Evolutionary conservation across 2,329 filamentous ascomycete species (phyloP).

Genomic region (Colletotrichum gigasporum): DNA sequence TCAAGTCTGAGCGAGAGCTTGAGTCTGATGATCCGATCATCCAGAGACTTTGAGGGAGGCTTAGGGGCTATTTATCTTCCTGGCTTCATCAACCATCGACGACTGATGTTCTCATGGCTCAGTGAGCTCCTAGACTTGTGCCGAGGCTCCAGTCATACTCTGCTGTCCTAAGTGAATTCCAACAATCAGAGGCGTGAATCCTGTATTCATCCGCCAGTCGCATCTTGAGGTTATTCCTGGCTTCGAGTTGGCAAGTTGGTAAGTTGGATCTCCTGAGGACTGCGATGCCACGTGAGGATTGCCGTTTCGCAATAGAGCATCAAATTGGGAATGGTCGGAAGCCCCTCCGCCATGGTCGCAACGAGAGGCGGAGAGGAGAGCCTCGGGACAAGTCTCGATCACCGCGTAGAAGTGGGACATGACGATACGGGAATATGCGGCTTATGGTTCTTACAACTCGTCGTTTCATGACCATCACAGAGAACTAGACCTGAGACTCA

Average conservation of each 20-base stretch:
- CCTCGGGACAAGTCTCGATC: slow-evolving; percentile 17
- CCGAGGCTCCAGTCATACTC: background rate
- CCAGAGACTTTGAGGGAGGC: background rate
- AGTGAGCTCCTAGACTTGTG: too few relatives aligned
- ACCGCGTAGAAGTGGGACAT: background rate
- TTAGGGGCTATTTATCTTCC: slow-evolving; percentile 15
- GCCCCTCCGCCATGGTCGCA: background rate
- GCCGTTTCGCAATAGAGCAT: slow-evolving; percentile 16
- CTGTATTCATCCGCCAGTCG: slow-evolving; percentile 19
- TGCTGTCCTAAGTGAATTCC: background rate
- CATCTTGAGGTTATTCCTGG: slow-evolving; percentile 4
- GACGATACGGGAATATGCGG: background rate
- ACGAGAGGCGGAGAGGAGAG: background rate
- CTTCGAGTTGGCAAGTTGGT: background rate
- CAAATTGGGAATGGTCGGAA: slow-evolving; percentile 19
- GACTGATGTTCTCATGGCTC: too few relatives aligned
- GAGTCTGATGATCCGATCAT: slow-evolving; percentile 4
- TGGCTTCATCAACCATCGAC: background rate
- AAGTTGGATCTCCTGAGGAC: background rate
- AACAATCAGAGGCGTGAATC: background rate
- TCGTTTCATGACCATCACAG: background rate
- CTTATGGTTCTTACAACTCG: background rate
- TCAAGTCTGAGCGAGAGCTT: slow-evolving; percentile 16
- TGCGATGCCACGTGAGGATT: slow-evolving; percentile 13
- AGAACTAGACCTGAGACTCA: background rate